phyloP scores from a whole-genome alignment of 352 stramenopile genomes.

The Phytophthora sojae region DNA sequence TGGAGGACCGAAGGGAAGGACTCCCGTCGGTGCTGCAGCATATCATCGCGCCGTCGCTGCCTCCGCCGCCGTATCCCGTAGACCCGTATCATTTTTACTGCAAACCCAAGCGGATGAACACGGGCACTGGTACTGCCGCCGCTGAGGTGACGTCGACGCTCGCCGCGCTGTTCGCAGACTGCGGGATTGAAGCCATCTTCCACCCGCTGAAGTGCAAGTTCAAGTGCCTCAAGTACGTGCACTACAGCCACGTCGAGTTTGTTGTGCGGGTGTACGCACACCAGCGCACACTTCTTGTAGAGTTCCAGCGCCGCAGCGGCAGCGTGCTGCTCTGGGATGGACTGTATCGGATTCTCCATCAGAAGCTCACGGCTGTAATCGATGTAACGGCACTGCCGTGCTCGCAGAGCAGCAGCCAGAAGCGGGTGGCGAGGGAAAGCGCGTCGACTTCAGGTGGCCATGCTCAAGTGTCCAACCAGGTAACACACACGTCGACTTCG shows the following conservation, averaged over 20 bases:
- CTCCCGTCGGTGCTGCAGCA: slow-evolving; percentile 43
- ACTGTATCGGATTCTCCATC: slow-evolving; percentile 79
- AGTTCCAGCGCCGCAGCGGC: slow-evolving; percentile 79
- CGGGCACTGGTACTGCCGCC: slow-evolving; percentile 40
- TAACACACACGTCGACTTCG: background rate
- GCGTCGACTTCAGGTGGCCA: background rate
- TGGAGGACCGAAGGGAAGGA: slow-evolving; percentile 13
- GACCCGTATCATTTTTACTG: slow-evolving; percentile 89
- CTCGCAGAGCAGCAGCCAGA: slow-evolving; percentile 76
- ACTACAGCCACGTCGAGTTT: slow-evolving; percentile 88
- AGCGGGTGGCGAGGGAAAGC: slow-evolving; percentile 40
- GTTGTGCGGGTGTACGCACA: slow-evolving; percentile 73
- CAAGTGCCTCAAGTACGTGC: slow-evolving; percentile 87
- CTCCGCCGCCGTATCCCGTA: slow-evolving; percentile 74
- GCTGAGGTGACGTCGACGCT: slow-evolving; percentile 54
- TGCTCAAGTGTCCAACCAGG: slow-evolving; percentile 6
- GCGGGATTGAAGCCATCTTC: slow-evolving; percentile 74
- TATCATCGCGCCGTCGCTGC: slow-evolving; percentile 64
- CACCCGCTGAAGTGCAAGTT: slow-evolving; percentile 86
- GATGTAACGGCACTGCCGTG: slow-evolving; percentile 60
- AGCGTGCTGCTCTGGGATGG: slow-evolving; percentile 84
- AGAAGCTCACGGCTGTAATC: slow-evolving; percentile 58
- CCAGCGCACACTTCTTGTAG: slow-evolving; percentile 58
- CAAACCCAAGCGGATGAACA: slow-evolving; percentile 28
- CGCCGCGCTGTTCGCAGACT: slow-evolving; percentile 51